Evolutionary conservation across 2,329 filamentous ascomycete species (phyloP).

Genomic region (Penicillium concentricum): DNA sequence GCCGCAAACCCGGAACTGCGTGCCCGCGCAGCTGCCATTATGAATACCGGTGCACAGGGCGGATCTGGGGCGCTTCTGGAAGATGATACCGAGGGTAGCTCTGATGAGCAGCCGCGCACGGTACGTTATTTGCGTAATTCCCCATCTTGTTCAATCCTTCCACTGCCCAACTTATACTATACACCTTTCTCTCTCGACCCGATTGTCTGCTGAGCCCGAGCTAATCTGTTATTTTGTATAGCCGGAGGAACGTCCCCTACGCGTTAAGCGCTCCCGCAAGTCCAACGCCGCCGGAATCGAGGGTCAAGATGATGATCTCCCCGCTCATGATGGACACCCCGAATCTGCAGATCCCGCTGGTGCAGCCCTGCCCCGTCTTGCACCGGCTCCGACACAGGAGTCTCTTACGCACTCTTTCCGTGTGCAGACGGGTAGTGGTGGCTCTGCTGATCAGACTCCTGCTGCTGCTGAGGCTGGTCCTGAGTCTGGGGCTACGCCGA

Average conservation of each 20-base stretch:
- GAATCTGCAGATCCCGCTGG: slow-evolving; percentile 19
- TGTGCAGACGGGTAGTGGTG: slow-evolving; percentile 31
- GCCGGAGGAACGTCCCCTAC: slow-evolving; percentile 49
- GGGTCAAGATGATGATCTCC: slow-evolving; percentile 27
- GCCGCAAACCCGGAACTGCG: slow-evolving; percentile 36
- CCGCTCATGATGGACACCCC: slow-evolving; percentile 19
- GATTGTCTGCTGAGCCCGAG: not conserved
- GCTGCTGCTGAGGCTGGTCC: slow-evolving; percentile 15
- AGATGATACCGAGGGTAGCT: slow-evolving; percentile 46
- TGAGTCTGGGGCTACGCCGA: slow-evolving; percentile 33
- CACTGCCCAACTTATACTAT: not conserved
- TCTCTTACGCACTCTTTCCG: slow-evolving; percentile 41
- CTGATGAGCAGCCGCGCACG: slow-evolving; percentile 45
- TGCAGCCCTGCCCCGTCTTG: slow-evolving; percentile 34
- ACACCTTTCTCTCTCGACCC: too few relatives aligned
- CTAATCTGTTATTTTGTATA: slow-evolving; percentile 19
- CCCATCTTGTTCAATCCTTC: not conserved
- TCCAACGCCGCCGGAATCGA: slow-evolving; percentile 31
- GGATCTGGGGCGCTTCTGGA: slow-evolving; percentile 27
- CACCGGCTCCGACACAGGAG: slow-evolving; percentile 37
- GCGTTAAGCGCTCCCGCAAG: slow-evolving; percentile 45
- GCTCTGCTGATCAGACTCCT: slow-evolving; percentile 26
- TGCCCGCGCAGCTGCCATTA: slow-evolving; percentile 35
- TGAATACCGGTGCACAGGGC: slow-evolving; percentile 22
- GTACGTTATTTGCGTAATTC: slow-evolving; percentile 27